Percentiles rank a stretch among this genome's conserved stretches.
These are phyloP conservation scores for Claviceps pazoutovae DNA, from an alignment of 2,329 filamentous ascomycete species.

Conservation along the genomic window DNA sequence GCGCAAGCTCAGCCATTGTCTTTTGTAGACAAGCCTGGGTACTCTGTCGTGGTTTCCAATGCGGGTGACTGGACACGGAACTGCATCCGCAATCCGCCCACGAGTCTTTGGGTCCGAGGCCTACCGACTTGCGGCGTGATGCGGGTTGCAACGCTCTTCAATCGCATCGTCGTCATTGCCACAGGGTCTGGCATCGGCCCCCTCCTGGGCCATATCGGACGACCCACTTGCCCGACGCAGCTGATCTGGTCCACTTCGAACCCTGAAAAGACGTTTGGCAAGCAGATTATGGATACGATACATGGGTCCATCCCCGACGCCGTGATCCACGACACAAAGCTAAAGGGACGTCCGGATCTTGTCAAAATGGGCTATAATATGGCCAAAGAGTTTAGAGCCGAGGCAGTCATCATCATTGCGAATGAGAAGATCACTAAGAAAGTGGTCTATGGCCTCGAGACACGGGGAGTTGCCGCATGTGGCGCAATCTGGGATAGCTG, in stretches of 20 bases:
- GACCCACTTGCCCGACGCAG: slow-evolving; percentile 34
- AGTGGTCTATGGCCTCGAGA: slow-evolving; percentile 56
- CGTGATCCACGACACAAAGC: slow-evolving; percentile 52
- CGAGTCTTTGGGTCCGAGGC: slow-evolving; percentile 52
- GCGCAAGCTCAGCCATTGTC: slow-evolving; percentile 18
- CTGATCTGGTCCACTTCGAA: slow-evolving; percentile 56
- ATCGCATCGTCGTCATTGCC: slow-evolving; percentile 49
- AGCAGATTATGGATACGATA: slow-evolving; percentile 41
- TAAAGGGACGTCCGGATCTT: slow-evolving; percentile 44
- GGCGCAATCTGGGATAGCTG: slow-evolving; percentile 58
- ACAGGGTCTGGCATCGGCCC: slow-evolving; percentile 65
- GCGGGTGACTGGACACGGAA: slow-evolving; percentile 62
- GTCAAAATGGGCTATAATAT: slow-evolving; percentile 37
- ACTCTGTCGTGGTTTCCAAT: slow-evolving; percentile 56
- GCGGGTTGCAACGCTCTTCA: slow-evolving; percentile 52
- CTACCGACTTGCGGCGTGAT: slow-evolving; percentile 54
- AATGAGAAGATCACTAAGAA: slow-evolving; percentile 54
- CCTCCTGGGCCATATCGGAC: slow-evolving; percentile 44
- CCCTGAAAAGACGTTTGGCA: slow-evolving; percentile 49
- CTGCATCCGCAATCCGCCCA: slow-evolving; percentile 48
- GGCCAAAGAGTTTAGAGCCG: slow-evolving; percentile 39
- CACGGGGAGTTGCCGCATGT: slow-evolving; percentile 50
- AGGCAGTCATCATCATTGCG: slow-evolving; percentile 61
- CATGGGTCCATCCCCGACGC: slow-evolving; percentile 43
- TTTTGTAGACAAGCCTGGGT: slow-evolving; percentile 27